phyloP scores from a whole-genome alignment of 805 yeast species.

The Myxozyma neotropica region DNA sequence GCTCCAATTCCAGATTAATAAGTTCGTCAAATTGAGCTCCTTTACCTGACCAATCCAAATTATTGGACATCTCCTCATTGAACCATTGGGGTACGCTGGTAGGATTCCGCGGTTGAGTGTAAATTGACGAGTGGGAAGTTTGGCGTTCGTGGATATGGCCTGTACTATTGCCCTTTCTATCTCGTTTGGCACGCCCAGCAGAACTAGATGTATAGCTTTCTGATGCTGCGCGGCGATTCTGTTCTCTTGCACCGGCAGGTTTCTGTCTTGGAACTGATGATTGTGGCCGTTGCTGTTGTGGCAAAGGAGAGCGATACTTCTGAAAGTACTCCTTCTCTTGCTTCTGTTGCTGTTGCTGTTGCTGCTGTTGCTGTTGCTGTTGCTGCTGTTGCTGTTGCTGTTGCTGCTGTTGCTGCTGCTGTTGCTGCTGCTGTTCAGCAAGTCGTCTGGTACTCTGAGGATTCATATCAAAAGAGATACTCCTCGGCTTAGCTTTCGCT shows the following conservation, averaged over 20 bases:
- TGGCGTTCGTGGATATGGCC: slow-evolving; percentile 6
- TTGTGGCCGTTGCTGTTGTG: neutral
- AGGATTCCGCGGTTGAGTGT: slow-evolving; percentile 7
- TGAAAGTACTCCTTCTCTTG: neutral
- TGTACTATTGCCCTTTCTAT: neutral
- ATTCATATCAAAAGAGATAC: slow-evolving; percentile 6
- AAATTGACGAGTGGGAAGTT: neutral
- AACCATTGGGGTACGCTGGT: slow-evolving; percentile 1
- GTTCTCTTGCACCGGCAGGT: neutral
- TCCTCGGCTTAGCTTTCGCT: neutral
- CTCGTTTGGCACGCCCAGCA: neutral
- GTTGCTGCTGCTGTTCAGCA: neutral
- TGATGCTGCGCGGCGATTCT: neutral
- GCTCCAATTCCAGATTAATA: slow-evolving; percentile 30
- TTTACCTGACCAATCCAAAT: slow-evolving; percentile 11
- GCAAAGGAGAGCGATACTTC: neutral
- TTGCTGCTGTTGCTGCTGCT: neutral
- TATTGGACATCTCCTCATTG: slow-evolving; percentile 2
- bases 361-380: neutral
- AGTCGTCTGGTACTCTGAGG: neutral
- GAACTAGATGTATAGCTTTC: neutral
- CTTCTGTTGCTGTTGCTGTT: neutral
- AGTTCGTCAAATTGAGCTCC: slow-evolving; percentile 23
- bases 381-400: neutral
- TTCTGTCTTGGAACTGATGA: neutral